phyloP scores from a whole-genome alignment of 177 flowering plant genomes.

The Tripterygium wilfordii region DNA sequence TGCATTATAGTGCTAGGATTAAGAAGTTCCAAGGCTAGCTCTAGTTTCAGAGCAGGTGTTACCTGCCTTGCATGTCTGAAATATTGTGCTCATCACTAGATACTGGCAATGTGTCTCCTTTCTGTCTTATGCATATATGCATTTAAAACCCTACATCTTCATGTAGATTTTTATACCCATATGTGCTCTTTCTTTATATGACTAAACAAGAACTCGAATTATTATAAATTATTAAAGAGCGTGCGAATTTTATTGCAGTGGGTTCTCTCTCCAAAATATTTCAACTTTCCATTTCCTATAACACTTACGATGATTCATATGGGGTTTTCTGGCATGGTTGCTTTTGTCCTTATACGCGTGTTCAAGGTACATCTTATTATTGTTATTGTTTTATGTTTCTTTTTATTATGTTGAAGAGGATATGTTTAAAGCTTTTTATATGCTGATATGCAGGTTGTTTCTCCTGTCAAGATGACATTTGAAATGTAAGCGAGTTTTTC shows the following conservation, averaged over 20 bases:
- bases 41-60: no score
- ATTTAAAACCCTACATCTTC: no score
- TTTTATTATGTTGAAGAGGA: not conserved
- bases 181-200: not conserved
- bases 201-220: not conserved
- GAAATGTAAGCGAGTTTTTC: slow-evolving; percentile 59
- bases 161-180: not conserved
- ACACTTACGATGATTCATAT: slow-evolving; percentile 98
- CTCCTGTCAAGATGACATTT: slow-evolving; percentile 98
- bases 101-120: no score
- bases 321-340: slow-evolving; percentile 89
- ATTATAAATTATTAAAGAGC: slow-evolving; percentile 1
- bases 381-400: not conserved
- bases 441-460: slow-evolving; percentile 59
- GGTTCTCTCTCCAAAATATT: slow-evolving; percentile 97
- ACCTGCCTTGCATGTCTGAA: no score
- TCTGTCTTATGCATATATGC: no score
- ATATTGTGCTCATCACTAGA: no score
- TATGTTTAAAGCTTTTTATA: not conserved
- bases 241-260: slow-evolving; percentile 60
- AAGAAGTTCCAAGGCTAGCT: no score
- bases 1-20: no score
- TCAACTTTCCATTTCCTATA: slow-evolving; percentile 91
- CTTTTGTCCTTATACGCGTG: slow-evolving; percentile 83
- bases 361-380: slow-evolving; percentile 58